Percentiles rank a stretch among this genome's conserved stretches.
Conservation (phyloP, 2,329 filamentous ascomycete genomes). For the Trichophyton simii region DNA sequence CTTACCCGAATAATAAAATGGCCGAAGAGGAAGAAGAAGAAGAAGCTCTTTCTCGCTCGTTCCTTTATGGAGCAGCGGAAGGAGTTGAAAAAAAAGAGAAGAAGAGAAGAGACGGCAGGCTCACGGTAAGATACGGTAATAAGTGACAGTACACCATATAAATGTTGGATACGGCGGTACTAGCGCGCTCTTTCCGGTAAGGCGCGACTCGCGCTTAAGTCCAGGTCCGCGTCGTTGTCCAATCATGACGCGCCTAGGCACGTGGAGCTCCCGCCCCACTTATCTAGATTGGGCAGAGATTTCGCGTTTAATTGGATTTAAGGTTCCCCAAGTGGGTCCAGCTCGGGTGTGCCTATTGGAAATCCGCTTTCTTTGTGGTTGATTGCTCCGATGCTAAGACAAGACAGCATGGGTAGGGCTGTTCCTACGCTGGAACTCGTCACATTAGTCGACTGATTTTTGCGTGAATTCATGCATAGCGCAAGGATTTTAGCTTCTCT, state of each 20-base stretch:
- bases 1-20: neutral
- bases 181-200: neutral
- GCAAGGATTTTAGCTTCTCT: too few species aligned
- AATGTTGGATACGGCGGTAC: neutral
- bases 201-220: neutral
- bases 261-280: neutral
- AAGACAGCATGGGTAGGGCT: neutral
- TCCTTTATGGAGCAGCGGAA: neutral
- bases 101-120: neutral
- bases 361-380: neutral
- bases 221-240: neutral
- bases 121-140: neutral
- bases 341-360: slow-evolving; percentile 1
- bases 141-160: neutral
- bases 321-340: neutral
- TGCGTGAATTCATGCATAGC: neutral
- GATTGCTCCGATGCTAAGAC: neutral
- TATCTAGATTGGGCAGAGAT: neutral
- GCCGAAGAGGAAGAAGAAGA: neutral
- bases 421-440: neutral
- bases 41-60: neutral
- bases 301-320: slow-evolving; percentile 1
- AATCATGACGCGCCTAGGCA: neutral
- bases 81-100: too few species aligned
- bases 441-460: neutral